Evolutionary conservation across 129 eudicot species (phyloP).

Genomic region (Helianthus tuberosus): DNA sequence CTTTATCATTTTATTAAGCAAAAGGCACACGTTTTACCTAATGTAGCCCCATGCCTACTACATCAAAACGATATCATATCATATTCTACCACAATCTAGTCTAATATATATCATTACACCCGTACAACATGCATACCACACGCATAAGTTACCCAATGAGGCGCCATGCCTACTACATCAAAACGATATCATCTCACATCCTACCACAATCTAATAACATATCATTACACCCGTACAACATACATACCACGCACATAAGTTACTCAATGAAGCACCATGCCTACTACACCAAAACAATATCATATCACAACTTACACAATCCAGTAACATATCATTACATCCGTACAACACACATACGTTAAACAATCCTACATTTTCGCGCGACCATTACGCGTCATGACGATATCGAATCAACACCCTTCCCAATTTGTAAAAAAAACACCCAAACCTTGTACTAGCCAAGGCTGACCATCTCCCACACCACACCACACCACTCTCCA

Average conservation of each 20-base stretch:
- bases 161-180: background rate
- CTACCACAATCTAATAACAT: background rate
- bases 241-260: background rate
- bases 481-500: conserved; percentile 22
- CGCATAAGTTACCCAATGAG: background rate
- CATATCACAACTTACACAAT: background rate
- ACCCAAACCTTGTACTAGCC: conserved; percentile 10
- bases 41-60: background rate
- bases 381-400: background rate
- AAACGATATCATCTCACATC: background rate
- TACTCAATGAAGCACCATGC: background rate
- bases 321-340: background rate
- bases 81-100: background rate
- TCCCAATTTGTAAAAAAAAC: background rate
- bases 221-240: background rate
- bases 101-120: background rate
- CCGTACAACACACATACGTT: background rate
- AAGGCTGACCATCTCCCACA: conserved; percentile 3
- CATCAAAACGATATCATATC: background rate
- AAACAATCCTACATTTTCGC: background rate
- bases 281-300: background rate
- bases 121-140: background rate
- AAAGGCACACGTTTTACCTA: background rate
- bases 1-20: no score
- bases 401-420: background rate